Evolutionary conservation across 108 stramenopile species (phyloP).

Genomic region (Schizochytrium sp.): DNA sequence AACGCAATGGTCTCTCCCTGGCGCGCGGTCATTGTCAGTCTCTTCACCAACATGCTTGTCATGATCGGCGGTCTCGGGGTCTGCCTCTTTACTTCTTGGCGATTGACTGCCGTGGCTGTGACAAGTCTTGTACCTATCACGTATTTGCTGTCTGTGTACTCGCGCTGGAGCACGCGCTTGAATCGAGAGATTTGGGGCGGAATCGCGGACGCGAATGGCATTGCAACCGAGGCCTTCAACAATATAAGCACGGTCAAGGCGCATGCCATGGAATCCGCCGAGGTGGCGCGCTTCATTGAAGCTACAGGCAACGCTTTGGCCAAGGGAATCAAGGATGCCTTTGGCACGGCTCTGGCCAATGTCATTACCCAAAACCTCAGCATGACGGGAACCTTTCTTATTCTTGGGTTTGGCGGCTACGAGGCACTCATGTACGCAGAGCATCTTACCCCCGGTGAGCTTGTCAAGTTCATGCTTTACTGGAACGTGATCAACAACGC

Average conservation of each 20-base stretch:
- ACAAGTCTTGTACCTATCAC: background rate
- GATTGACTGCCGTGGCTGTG: background rate
- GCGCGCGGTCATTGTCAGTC: background rate
- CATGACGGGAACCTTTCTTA: background rate
- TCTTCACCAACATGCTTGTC: background rate
- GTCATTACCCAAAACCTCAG: background rate
- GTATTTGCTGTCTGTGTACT: background rate
- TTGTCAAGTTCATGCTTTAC: background rate
- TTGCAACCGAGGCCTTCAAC: slow-evolving; percentile 13
- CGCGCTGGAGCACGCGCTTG: background rate
- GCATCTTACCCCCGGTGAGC: background rate
- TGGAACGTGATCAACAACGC: background rate
- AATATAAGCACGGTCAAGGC: slow-evolving; percentile 15
- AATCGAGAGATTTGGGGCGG: background rate
- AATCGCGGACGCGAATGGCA: background rate
- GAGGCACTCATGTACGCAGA: background rate
- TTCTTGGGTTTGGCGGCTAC: background rate
- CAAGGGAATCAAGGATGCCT: background rate
- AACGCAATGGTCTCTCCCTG: background rate
- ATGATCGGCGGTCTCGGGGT: slow-evolving; percentile 17
- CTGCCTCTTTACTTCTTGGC: background rate
- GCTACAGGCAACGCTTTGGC: background rate
- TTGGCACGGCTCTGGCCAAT: background rate
- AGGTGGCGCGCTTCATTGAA: background rate
- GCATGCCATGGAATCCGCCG: background rate